These are phyloP conservation scores for Achlya hypogyna DNA, from an alignment of 352 stramenopile genomes.

Conservation along the genomic window DNA sequence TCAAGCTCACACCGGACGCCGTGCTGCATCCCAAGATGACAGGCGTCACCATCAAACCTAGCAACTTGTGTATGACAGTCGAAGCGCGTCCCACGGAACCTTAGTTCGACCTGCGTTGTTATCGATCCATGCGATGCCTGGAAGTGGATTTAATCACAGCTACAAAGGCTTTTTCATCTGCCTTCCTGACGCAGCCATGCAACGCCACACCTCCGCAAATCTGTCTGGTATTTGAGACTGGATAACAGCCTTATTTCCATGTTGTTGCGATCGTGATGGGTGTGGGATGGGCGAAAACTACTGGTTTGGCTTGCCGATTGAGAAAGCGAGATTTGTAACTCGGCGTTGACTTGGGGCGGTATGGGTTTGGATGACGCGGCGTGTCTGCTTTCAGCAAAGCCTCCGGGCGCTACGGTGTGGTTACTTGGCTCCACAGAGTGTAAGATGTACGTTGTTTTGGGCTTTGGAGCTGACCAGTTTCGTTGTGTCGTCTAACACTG, in stretches of 20 bases:
- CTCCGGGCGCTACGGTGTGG: too few relatives aligned
- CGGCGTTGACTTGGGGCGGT: not conserved
- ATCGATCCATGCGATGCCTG: too few relatives aligned
- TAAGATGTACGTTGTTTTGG: not conserved
- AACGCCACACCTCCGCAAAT: too few relatives aligned
- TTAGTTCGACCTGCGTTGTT: too few relatives aligned
- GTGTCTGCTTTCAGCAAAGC: not conserved
- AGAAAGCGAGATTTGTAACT: not conserved
- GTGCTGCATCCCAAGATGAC: slow-evolving; percentile 6
- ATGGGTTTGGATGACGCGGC: not conserved
- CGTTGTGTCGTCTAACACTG: too few relatives aligned
- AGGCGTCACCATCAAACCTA: slow-evolving; percentile 15
- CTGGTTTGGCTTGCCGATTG: not conserved
- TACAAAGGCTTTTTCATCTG: too few relatives aligned
- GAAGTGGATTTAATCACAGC: too few relatives aligned
- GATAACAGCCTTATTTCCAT: not conserved
- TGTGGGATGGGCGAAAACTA: not conserved
- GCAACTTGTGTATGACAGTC: too few relatives aligned
- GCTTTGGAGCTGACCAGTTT: not conserved
- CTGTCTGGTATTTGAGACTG: too few relatives aligned
- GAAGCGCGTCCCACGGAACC: too few relatives aligned
- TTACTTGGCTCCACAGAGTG: too few relatives aligned
- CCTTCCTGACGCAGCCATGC: too few relatives aligned
- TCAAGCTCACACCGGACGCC: not conserved
- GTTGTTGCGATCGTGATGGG: not conserved